A percentile compares a stretch with the other conserved stretches of the same genome.
These are phyloP conservation scores for Dothideomycetidae sp. DNA, from an alignment of 2,329 filamentous ascomycete species.

Conservation along the genomic window DNA sequence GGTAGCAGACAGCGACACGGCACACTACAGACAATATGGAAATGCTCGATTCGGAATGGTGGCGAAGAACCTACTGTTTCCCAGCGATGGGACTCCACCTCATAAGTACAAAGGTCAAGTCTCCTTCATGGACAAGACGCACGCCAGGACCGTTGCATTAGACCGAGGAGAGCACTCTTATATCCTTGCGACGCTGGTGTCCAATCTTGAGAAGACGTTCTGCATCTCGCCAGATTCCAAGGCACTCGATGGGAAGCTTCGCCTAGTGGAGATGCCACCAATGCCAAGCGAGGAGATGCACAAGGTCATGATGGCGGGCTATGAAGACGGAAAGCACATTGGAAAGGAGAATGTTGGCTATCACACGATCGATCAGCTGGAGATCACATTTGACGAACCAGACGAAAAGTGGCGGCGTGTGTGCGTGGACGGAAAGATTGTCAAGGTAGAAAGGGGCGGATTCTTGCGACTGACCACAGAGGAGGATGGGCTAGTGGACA, in stretches of 20 bases:
- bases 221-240: constrained; percentile 60
- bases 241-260: constrained; percentile 56
- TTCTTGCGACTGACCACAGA: constrained; percentile 52
- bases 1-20: constrained; percentile 81
- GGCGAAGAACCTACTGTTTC: constrained; percentile 57
- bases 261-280: constrained; percentile 62
- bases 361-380: constrained; percentile 51
- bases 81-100: constrained; percentile 35
- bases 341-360: constrained; percentile 49
- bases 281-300: constrained; percentile 52
- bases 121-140: constrained; percentile 24
- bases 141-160: constrained; percentile 22
- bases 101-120: constrained; percentile 45
- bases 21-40: constrained; percentile 64
- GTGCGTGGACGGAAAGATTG: constrained; percentile 84
- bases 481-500: constrained; percentile 26
- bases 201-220: constrained; percentile 68
- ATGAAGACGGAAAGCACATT: constrained; percentile 43
- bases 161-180: constrained; percentile 51
- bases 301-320: constrained; percentile 57
- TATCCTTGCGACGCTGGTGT: constrained; percentile 60
- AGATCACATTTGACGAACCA: constrained; percentile 51
- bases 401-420: constrained; percentile 68
- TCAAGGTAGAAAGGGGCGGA: constrained; percentile 55
- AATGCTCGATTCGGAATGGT: constrained; percentile 71